These are phyloP conservation scores for Aspergillus olivimuriae DNA, from an alignment of 495 filamentous ascomycete genomes.

Conservation along the genomic window DNA sequence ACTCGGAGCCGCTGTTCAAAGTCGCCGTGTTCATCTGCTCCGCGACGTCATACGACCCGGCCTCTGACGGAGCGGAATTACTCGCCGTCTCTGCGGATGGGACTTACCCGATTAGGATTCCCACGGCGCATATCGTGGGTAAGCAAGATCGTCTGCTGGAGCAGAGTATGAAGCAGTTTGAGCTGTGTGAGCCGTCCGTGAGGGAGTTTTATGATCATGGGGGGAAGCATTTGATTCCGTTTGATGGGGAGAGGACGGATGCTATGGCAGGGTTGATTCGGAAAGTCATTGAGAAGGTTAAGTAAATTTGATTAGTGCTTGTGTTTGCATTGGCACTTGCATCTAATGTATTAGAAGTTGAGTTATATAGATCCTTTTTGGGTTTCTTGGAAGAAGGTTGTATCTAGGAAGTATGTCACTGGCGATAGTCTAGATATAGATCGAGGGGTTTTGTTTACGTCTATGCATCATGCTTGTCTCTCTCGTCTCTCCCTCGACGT, in stretches of 20 bases:
- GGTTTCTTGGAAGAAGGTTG: too few species aligned
- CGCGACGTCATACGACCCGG: conserved; percentile 23
- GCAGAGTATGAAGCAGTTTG: conserved; percentile 24
- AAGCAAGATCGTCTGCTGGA: conserved; percentile 26
- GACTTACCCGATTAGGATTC: conserved; percentile 23
- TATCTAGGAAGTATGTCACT: too few species aligned
- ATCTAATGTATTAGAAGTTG: too few species aligned
- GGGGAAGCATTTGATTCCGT: conserved; percentile 34
- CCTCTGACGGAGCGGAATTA: conserved; percentile 15
- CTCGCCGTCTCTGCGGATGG: conserved; percentile 10
- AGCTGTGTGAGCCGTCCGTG: conserved; percentile 30
- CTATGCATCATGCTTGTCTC: too few species aligned
- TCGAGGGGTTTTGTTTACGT: too few species aligned
- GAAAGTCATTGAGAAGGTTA: conserved; percentile 19
- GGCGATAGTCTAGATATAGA: too few species aligned
- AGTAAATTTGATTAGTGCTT: neutral
- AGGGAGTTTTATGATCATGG: conserved; percentile 33
- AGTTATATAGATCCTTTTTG: too few species aligned
- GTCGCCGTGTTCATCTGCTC: conserved; percentile 38
- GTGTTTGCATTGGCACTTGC: too few species aligned
- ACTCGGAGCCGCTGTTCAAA: conserved; percentile 29
- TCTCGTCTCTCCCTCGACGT: conserved; percentile 20
- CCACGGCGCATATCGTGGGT: conserved; percentile 37
- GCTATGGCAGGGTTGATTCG: conserved; percentile 27
- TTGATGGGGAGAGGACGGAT: conserved; percentile 31